Evolutionary conservation across 108 stramenopile species (phyloP).

Genomic region (Poteriospumella lacustris): DNA sequence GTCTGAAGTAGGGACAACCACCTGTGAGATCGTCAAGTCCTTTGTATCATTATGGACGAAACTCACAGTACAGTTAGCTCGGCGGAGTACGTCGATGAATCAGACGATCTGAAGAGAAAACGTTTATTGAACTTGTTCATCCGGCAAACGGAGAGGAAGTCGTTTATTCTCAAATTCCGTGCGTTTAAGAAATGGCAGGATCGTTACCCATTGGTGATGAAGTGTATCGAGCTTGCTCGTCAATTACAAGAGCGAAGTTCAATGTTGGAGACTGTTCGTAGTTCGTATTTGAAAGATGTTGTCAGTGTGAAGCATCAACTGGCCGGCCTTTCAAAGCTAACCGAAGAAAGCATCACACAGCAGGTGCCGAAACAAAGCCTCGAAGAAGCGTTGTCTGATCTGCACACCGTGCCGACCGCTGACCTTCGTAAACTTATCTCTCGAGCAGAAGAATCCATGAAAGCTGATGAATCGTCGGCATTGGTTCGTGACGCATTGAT

Average conservation of each 20-base stretch:
- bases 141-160: too few relatives aligned
- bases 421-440: background rate
- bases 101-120: too few relatives aligned
- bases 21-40: too few relatives aligned
- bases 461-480: background rate
- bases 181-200: background rate
- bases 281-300: background rate
- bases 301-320: background rate
- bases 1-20: too few relatives aligned
- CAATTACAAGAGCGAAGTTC: background rate
- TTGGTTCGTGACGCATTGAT: background rate
- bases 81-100: too few relatives aligned
- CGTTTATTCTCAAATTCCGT: too few relatives aligned
- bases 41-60: too few relatives aligned
- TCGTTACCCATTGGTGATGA: background rate
- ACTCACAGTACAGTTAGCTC: too few relatives aligned
- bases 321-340: background rate
- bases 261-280: background rate
- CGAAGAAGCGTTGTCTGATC: background rate
- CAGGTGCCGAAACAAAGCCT: background rate
- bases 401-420: background rate
- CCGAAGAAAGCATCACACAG: background rate
- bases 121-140: too few relatives aligned
- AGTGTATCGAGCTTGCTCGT: background rate
- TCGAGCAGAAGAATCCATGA: background rate